A percentile compares a stretch with the other conserved stretches of the same genome.
These are phyloP conservation scores for Stephania cephalantha DNA, from an alignment of 164 flowering plant species.

Conservation along the genomic window DNA sequence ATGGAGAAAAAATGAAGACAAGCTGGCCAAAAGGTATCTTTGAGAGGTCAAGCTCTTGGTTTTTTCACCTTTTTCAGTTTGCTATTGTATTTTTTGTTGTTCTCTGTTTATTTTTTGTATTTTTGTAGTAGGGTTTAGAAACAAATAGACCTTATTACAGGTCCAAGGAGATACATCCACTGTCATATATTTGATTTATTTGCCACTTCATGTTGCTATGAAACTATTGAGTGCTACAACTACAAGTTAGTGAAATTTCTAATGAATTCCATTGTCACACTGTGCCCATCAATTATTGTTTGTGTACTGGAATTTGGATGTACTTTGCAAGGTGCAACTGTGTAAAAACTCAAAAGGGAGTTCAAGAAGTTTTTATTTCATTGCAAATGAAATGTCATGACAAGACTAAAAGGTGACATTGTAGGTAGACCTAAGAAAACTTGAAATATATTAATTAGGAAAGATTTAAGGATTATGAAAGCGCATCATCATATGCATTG, in stretches of 20 bases:
- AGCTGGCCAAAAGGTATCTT: not conserved
- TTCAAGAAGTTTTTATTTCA: no score
- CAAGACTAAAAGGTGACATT: no score
- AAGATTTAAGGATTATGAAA: no score
- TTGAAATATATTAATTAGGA: no score
- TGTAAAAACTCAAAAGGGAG: no score
- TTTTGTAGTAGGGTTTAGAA: not conserved
- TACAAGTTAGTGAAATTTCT: not conserved
- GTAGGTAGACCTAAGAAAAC: no score
- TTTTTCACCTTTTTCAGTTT: slow-evolving; percentile 1
- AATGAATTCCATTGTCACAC: not conserved
- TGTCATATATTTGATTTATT: not conserved
- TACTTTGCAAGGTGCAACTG: not conserved
- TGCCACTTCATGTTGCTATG: not conserved
- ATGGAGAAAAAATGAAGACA: not conserved
- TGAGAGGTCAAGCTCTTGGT: slow-evolving; percentile 1
- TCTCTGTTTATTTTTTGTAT: no score
- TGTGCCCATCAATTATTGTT: not conserved
- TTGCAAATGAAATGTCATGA: no score
- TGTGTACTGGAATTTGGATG: not conserved
- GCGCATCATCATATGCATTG: no score
- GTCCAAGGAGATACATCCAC: not conserved
- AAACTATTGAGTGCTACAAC: not conserved
- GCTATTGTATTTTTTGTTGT: not conserved
- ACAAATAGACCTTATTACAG: not conserved